These are phyloP conservation scores for Aristolochia fimbriata DNA, from an alignment of 164 flowering plant species.

Conservation along the genomic window DNA sequence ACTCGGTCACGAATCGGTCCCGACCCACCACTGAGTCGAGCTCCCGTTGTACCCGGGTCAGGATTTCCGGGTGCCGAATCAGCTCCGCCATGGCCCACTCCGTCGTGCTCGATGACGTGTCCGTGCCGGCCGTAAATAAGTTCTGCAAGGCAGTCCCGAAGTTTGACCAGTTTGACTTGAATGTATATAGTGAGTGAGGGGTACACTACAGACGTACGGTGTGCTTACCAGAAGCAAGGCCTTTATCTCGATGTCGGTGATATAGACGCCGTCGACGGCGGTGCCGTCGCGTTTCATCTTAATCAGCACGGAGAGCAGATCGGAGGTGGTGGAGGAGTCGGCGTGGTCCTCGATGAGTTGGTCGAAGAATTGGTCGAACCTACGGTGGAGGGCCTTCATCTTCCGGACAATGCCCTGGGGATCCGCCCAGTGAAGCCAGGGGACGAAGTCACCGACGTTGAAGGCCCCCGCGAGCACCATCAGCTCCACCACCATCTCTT, in stretches of 20 bases:
- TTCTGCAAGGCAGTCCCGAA: conserved; percentile 53
- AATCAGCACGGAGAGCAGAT: conserved; percentile 44
- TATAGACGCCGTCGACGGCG: conserved; percentile 25
- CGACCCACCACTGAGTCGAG: conserved; percentile 62
- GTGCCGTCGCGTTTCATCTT: conserved; percentile 33
- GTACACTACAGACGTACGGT: too few species aligned
- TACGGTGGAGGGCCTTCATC: conserved; percentile 70
- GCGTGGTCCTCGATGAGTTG: conserved; percentile 52
- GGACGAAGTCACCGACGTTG: conserved; percentile 75
- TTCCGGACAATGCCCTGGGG: conserved; percentile 57
- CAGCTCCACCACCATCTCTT: conserved; percentile 78
- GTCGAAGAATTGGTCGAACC: conserved; percentile 52
- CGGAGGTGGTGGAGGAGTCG: conserved; percentile 8
- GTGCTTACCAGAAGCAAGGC: conserved; percentile 77
- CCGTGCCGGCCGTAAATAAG: conserved; percentile 76
- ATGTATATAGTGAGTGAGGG: too few species aligned
- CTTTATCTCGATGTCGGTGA: conserved; percentile 69
- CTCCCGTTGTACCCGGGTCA: conserved; percentile 41
- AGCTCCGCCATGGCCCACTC: conserved; percentile 88
- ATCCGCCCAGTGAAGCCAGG: conserved; percentile 62
- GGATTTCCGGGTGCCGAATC: conserved; percentile 46
- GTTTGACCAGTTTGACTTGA: too few species aligned
- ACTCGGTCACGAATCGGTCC: conserved; percentile 47
- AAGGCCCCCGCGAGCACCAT: conserved; percentile 77
- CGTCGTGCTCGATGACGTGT: conserved; percentile 75